Percentiles rank a stretch among this genome's conserved stretches.
Conservation (phyloP, 108 stramenopile species). For the Cyclotella distinguenda region DNA sequence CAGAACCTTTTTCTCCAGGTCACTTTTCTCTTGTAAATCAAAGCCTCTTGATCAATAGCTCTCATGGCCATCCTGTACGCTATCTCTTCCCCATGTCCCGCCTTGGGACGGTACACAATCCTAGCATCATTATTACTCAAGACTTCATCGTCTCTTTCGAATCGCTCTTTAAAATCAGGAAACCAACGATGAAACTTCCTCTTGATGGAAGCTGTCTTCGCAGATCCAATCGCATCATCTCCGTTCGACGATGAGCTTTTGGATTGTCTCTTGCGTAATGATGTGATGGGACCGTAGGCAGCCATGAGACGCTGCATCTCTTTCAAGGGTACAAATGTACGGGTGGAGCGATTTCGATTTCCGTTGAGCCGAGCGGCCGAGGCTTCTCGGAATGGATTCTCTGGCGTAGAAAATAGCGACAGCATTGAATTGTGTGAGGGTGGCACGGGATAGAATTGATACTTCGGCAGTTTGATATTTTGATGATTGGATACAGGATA, state of each 20-base stretch:
- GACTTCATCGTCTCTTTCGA: not conserved
- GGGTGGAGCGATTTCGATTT: slow-evolving; percentile 3
- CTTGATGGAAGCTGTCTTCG: slow-evolving; percentile 5
- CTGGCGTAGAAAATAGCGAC: no score
- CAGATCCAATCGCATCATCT: not conserved
- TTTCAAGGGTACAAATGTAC: slow-evolving; percentile 11
- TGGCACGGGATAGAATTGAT: not conserved
- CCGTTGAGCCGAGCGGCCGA: slow-evolving; percentile 1
- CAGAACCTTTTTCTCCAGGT: no score
- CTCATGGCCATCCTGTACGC: not conserved
- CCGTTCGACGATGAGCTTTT: not conserved
- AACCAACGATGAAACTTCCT: slow-evolving; percentile 4
- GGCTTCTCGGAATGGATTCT: no score
- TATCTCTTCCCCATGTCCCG: slow-evolving; percentile 1
- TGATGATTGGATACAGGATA: not conserved
- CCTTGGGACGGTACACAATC: not conserved
- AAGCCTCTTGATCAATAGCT: not conserved
- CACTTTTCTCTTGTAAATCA: no score
- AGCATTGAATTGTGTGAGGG: no score
- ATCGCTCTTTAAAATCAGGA: not conserved
- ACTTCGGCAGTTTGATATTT: not conserved
- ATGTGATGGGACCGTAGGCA: slow-evolving; percentile 9
- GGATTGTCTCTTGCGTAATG: slow-evolving; percentile 3
- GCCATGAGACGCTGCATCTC: slow-evolving; percentile 23
- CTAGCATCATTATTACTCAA: no score